These are phyloP conservation scores for Scopulariopsis brevicaulis DNA, from an alignment of 2,329 filamentous ascomycete species.

Conservation along the genomic window DNA sequence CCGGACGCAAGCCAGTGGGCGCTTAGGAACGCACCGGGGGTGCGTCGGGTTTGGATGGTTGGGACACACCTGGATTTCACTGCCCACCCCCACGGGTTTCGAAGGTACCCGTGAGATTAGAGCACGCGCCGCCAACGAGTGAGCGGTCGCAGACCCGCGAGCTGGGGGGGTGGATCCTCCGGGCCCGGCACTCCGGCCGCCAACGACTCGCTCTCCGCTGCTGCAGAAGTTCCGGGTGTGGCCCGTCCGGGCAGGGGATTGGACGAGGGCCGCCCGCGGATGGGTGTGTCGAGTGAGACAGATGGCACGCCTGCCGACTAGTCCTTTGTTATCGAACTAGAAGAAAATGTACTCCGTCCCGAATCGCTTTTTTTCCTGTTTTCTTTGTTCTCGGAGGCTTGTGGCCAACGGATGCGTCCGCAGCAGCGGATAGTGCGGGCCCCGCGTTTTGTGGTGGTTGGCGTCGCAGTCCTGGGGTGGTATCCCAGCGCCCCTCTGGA, in stretches of 20 bases:
- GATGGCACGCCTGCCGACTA: background rate
- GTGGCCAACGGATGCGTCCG: too few species aligned
- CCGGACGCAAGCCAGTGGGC: conserved; percentile 2
- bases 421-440: too few species aligned
- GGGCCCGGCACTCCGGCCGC: background rate
- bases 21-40: conserved; percentile 1
- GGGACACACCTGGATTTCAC: background rate
- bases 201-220: background rate
- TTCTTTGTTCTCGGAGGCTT: background rate
- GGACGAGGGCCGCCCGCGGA: background rate
- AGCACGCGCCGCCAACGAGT: background rate
- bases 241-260: background rate
- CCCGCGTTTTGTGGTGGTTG: too few species aligned
- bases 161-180: background rate
- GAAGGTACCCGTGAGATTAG: background rate
- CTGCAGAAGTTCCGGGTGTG: conserved; percentile 1
- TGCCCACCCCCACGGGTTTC: background rate
- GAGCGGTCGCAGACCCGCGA: background rate
- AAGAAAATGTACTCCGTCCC: background rate
- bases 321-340: background rate
- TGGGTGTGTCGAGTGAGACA: conserved; percentile 1
- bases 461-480: too few species aligned
- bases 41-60: background rate
- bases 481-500: too few species aligned
- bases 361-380: background rate